Base-by-base conservation (phyloP, 1,284 basidiomycete genomes). In the Vanrija sp. region DNA sequence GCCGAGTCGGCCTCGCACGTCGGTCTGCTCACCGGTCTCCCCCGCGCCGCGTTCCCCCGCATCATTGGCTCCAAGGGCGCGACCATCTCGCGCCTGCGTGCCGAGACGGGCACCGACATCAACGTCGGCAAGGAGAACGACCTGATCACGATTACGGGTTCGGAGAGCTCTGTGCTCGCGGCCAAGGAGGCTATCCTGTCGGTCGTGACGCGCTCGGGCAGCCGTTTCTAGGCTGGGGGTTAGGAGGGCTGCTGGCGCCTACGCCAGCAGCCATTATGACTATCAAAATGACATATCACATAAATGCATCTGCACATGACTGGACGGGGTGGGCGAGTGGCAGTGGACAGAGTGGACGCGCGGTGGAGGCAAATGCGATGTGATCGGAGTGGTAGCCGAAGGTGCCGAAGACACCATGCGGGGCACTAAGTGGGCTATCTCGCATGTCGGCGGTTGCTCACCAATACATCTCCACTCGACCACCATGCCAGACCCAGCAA, bases 101-200 rank as follows among this genome's bases (percentile, higher is more conserved):
- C 82, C 54, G 89, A 92, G 77, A 93, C 88, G 51, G 89, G 89
- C 42, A 87, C 91, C 52, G 90, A 93, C 72, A 91, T 95, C 63
- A 89, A 85, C 44, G 89, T 94, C 60, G 84, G 88, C 73, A 84
- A 88, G 64, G 89, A 92, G 62, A 88, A 88, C 69, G 47, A 82
- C 69, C 86, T 86, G 23, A 91, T 93, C 67, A 84, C 88, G 59
- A 87, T 93, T 68, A 83, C 87, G 49, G 90, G 91, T 64, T 73
- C 76, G 57, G 83, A 88, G 73, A 73, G 80, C 53, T 84, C 86
- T 55, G 85, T 93, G 51, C 74, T 83, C 55, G 81, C 83, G 42
- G 91, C 91, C 34, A 91, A 87, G 76, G 86, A 89, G 46, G 87
- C 87, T 25, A 90, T 94, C 68, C 75, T 89, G 51, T 82, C 81